These are phyloP conservation scores for Asterophora parasitica DNA, from an alignment of 768 basidiomycete species.

Conservation along the genomic window DNA sequence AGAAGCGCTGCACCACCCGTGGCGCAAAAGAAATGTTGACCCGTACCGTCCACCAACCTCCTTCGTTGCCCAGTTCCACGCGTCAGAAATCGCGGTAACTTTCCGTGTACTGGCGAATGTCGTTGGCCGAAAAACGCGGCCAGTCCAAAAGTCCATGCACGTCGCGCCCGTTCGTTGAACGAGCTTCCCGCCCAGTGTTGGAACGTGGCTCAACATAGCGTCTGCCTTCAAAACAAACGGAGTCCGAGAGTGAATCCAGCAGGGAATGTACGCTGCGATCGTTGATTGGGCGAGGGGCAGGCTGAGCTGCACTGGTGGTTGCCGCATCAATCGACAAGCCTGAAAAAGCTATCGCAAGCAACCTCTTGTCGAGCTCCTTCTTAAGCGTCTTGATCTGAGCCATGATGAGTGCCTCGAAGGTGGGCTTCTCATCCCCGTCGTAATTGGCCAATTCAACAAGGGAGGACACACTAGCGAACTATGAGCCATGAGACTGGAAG, in stretches of 20 bases:
- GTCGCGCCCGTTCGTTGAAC: too few relatives aligned
- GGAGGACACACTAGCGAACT: constrained; percentile 54
- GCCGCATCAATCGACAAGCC: not conserved
- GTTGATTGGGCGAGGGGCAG: constrained; percentile 1
- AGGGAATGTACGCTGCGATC: constrained; percentile 18
- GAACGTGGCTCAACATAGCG: not conserved
- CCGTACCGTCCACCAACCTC: too few relatives aligned
- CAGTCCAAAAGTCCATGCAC: too few relatives aligned
- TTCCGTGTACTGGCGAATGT: too few relatives aligned
- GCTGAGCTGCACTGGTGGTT: not conserved
- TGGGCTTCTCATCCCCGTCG: constrained; percentile 41
- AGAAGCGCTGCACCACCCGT: too few relatives aligned
- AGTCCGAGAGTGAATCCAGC: constrained; percentile 5
- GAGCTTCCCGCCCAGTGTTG: too few relatives aligned
- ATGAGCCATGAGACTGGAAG: not conserved
- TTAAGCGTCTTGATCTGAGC: constrained; percentile 56
- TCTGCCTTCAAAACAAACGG: not conserved
- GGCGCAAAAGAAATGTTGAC: too few relatives aligned
- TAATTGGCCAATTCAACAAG: constrained; percentile 60
- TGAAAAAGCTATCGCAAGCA: constrained; percentile 3
- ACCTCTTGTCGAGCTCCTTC: constrained; percentile 57
- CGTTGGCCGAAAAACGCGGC: too few relatives aligned
- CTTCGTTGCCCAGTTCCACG: too few relatives aligned
- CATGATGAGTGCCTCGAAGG: constrained; percentile 50
- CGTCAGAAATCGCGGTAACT: too few relatives aligned